Evolutionary conservation across 1,284 basidiomycete species (phyloP), one percentile per base, ranked within the genome.

Genomic region (Grifola frondosa): DNA sequence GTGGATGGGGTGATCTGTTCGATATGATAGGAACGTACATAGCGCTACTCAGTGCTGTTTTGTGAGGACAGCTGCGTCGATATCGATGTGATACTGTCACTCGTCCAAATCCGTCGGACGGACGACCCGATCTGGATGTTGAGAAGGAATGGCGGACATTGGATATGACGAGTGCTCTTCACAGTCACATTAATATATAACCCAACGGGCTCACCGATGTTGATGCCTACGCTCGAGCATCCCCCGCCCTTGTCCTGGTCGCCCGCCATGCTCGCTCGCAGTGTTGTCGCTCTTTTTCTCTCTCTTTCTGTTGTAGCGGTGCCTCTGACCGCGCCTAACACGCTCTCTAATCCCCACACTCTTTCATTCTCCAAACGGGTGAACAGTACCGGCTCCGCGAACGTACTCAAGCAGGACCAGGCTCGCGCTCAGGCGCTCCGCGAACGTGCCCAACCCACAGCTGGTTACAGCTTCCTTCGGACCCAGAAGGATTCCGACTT

Each of bases 301-400:
- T 9, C 25, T 49, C 17, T 32, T 31, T 42, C 31, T 10, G 38
- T 31, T 24, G 24, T 32, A 12, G 42, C 47, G 20, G 29, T 34
- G 5, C 47, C 47, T 3, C 20, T 49, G 7, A 11, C 7, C 13
- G 39, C n/a, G 28, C 16, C 6, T 19, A 33, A 3, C 17, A 37
- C 5, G 1, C 2, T 19, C 20, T 21, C 29, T 3, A 21, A 16
- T 17, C 13, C 39, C 13, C 30, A 46, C 30, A 35, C 49, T 7
- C 46, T 60, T 6, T 39, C 46, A 12, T 37, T 54, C 30, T 46
- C 56, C 6, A 49, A 45, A 20, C 49, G 48, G 3, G 30, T 56
- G 34, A 57, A 56, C 41, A 33, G 26, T 26, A 53, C 50, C 3
- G 47, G 49, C 20, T 52, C 38, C 26, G 41, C 43, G 2, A 50